Evolutionary conservation across 352 stramenopile genomes (phyloP).

Genomic region (Pythium monospermum): DNA sequence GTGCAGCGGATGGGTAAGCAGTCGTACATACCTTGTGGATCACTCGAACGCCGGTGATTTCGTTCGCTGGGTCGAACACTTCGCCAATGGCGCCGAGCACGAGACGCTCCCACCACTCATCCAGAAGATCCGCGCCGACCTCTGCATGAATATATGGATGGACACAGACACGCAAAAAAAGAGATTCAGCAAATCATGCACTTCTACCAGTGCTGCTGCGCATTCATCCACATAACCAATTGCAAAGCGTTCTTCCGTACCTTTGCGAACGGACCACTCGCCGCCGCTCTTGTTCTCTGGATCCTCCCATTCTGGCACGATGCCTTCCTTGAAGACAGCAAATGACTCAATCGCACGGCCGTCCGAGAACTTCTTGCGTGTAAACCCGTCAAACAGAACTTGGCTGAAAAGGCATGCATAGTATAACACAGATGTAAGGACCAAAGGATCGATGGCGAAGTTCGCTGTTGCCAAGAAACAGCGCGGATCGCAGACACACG

Average conservation of each 20-base stretch:
- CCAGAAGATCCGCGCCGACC: constrained; percentile 64
- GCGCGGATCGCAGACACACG: no score
- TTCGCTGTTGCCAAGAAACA: no score
- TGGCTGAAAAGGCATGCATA: constrained; percentile 28
- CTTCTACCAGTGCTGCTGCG: no score
- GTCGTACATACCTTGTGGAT: constrained; percentile 77
- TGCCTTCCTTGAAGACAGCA: constrained; percentile 88
- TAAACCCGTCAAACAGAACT: constrained; percentile 79
- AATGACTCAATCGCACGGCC: constrained; percentile 91
- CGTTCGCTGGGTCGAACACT: constrained; percentile 77
- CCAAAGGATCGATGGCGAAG: no score
- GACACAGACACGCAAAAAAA: not conserved
- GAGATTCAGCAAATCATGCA: no score
- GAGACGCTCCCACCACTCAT: constrained; percentile 88
- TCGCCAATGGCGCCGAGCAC: constrained; percentile 89
- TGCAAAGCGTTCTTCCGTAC: no score
- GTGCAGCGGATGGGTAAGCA: not conserved
- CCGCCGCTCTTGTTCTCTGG: constrained; percentile 83
- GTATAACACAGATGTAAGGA: not conserved
- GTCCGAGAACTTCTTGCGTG: constrained; percentile 88
- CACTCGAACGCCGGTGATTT: constrained; percentile 89
- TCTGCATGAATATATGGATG: constrained; percentile 31
- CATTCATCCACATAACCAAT: no score
- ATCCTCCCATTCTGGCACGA: constrained; percentile 89
- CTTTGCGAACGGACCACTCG: constrained; percentile 84